phyloP scores from a whole-genome alignment of 768 basidiomycete genomes.

The Lepiota subincarnata region DNA sequence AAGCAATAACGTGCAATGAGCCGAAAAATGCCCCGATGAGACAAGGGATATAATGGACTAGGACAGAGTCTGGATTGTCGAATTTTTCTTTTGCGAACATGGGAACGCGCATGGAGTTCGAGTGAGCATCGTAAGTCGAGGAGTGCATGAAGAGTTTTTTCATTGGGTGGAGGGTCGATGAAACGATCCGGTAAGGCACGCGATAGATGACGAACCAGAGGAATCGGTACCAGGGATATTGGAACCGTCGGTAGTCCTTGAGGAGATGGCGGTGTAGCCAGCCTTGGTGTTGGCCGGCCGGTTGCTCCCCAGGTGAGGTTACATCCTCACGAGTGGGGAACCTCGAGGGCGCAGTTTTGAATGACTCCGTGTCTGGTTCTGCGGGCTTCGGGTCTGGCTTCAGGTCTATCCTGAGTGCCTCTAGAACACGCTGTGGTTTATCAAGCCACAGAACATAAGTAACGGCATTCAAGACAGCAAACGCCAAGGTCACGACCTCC shows the following conservation, averaged over 20 bases:
- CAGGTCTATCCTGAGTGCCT: background rate
- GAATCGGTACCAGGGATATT: background rate
- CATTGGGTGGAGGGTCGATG: constrained; percentile 1
- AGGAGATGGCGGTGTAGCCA: background rate
- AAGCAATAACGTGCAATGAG: background rate
- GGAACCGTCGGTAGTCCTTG: background rate
- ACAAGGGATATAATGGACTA: background rate
- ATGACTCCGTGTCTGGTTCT: background rate
- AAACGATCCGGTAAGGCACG: background rate
- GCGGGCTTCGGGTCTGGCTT: background rate
- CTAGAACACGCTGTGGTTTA: constrained; percentile 1
- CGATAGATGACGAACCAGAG: constrained; percentile 1
- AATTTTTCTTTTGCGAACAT: background rate
- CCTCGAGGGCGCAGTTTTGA: background rate
- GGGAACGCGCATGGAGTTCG: background rate
- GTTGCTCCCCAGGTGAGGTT: background rate
- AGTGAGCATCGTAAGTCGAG: background rate
- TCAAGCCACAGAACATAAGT: constrained; percentile 2
- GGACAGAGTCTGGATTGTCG: background rate
- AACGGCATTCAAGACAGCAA: background rate
- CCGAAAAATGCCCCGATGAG: background rate
- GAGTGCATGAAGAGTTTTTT: background rate
- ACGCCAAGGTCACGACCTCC: background rate
- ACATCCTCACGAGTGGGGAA: background rate
- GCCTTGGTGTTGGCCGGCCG: background rate